These are phyloP conservation scores for Schoenoplectus triqueter DNA, from an alignment of 202 grass and related monocot genomes.

Conservation along the genomic window DNA sequence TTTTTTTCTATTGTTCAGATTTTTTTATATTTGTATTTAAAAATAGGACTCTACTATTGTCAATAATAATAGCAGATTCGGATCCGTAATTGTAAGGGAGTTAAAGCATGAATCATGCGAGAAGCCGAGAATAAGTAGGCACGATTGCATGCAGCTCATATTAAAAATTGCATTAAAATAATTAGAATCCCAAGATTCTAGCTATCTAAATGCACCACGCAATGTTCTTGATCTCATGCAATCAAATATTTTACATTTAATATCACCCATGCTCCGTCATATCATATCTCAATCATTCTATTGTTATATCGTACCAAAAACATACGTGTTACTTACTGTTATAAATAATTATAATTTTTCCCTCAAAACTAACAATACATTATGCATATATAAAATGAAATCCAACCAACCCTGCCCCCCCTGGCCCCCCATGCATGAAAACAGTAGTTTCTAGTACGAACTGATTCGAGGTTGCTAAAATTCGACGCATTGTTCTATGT, in stretches of 20 bases:
- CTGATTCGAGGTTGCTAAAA: neutral
- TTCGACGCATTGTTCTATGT: neutral
- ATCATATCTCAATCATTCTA: neutral
- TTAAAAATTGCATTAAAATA: neutral
- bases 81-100: no score
- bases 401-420: neutral
- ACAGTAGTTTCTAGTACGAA: neutral
- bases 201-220: neutral
- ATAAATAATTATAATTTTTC: neutral
- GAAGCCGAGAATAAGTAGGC: neutral
- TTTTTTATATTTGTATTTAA: no score
- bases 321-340: neutral
- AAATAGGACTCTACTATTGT: no score
- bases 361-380: neutral
- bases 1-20: no score
- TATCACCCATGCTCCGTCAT: neutral
- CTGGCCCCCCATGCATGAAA: neutral
- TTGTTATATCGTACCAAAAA: neutral
- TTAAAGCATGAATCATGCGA: no score
- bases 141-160: neutral
- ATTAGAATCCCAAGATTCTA: neutral
- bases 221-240: neutral
- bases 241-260: neutral
- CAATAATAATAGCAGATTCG: no score
- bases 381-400: neutral